Evolutionary conservation across 768 basidiomycete species (phyloP), one percentile per base, ranked within the genome.

Genomic region (Dendrothele bispora): DNA sequence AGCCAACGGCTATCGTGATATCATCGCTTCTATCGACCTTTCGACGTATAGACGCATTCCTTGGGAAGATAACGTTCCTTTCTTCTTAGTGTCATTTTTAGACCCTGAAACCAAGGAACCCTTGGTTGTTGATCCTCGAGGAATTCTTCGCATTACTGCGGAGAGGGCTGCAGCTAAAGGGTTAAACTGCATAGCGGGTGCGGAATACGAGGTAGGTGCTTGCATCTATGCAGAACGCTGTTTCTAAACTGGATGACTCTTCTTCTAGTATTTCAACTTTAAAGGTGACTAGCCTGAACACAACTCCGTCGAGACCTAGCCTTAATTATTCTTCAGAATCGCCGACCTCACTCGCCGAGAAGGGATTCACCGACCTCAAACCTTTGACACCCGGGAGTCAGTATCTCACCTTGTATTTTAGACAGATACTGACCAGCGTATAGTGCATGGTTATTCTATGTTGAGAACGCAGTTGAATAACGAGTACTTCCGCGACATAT

Each of bases 361-460:
- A 99, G 72, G 79, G 80, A 8, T 98, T 90, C 61, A 71, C 68
- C 2, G 68, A 80, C 50, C 73, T 98, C 5, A 74, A 82, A 32
- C 84, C 95, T 6, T 67, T 99, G 35, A 98, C 95, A 1, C 82
- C 94, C 3, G 97, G 97, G 63, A 98, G 94, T 97, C 61, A 55
- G 91, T 74, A 50, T 22, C 39, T 25, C 18, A 10, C 37, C 12
- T 11, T 44, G 6, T 26, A 35, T 32, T 7, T 8, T 26, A 14
- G 15, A 22, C 24, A 30, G 4, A 36, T n/a, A 18, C 45, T 42
- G 35, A 46, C 26, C 43, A 18, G 12, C 15, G 32, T 46, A 22
- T 50, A 98, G 94, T 95, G 89, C 97, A 98, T 57, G 97, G 97
- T 4, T 98, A 98, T 63, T 97, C 94, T 4, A 75, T 98, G 27